These are phyloP conservation scores for Amanita rubescens DNA, from an alignment of 768 basidiomycete species.

Conservation along the genomic window DNA sequence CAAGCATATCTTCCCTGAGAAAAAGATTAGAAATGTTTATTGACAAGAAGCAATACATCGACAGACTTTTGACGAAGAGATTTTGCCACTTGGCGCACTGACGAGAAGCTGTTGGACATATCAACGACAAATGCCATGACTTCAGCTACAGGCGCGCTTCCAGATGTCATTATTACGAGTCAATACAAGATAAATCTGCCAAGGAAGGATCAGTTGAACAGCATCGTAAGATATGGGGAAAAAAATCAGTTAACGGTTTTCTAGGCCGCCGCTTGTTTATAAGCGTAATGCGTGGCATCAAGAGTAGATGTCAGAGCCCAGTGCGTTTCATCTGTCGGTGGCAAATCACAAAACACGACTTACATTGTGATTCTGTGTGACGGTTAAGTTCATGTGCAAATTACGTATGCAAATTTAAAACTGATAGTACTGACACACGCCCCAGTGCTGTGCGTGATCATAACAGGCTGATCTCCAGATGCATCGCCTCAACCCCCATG, in stretches of 20 bases:
- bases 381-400: not conserved
- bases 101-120: slow-evolving; percentile 56
- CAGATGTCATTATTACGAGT: not conserved
- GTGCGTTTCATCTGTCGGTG: slow-evolving; percentile 44
- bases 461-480: not conserved
- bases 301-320: slow-evolving; percentile 42
- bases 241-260: slow-evolving; percentile 43
- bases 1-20: slow-evolving; percentile 23
- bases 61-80: slow-evolving; percentile 49
- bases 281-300: slow-evolving; percentile 43
- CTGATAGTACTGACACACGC: not conserved
- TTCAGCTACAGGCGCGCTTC: slow-evolving; percentile 10
- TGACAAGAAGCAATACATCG: slow-evolving; percentile 4
- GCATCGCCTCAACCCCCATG: slow-evolving; percentile 1
- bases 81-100: slow-evolving; percentile 50
- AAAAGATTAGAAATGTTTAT: slow-evolving; percentile 5
- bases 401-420: not conserved
- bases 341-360: slow-evolving; percentile 3
- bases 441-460: not conserved
- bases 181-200: not conserved
- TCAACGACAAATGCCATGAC: slow-evolving; percentile 35
- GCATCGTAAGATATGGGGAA: slow-evolving; percentile 4
- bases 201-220: not conserved
- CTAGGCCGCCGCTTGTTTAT: slow-evolving; percentile 39
- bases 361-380: not conserved